phyloP scores from a whole-genome alignment of 2,329 filamentous ascomycete species.

The Curvularia verruculosa region DNA sequence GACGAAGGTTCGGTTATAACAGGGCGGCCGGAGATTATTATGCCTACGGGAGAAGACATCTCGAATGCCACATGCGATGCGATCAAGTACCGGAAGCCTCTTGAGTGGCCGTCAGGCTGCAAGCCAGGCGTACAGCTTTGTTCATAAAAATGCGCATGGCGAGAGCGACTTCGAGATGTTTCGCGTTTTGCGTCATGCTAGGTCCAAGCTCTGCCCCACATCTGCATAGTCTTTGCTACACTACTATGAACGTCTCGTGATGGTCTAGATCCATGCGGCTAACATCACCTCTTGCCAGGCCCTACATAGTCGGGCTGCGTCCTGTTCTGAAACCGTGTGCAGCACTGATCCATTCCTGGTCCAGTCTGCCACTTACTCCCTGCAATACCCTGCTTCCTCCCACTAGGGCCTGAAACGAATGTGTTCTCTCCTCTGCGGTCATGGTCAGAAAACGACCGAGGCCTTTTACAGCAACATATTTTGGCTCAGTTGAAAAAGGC shows the following conservation, averaged over 20 bases:
- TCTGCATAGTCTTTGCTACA: not conserved
- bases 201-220: conserved; percentile 21
- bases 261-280: not conserved
- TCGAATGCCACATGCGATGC: not conserved
- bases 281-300: not conserved
- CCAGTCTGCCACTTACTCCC: conserved; percentile 59
- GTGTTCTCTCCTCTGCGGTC: conserved; percentile 56
- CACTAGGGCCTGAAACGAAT: conserved; percentile 59
- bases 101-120: conserved; percentile 9
- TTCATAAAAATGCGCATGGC: conserved; percentile 4
- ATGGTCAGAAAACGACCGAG: conserved; percentile 65
- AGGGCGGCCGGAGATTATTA: conserved; percentile 66
- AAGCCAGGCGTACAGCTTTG: not conserved
- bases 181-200: conserved; percentile 29
- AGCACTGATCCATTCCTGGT: conserved; percentile 56
- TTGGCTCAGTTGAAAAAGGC: not conserved
- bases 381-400: conserved; percentile 62
- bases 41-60: conserved; percentile 61
- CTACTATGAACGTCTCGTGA: not conserved
- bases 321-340: conserved; percentile 40
- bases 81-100: not conserved
- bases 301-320: not conserved
- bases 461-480: conserved; percentile 42
- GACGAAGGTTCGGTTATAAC: conserved; percentile 62
- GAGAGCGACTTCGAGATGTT: conserved; percentile 26